Evolutionary conservation across 768 basidiomycete species (phyloP), one percentile per base, ranked within the genome.

Genomic region (Leccinum boreale): DNA sequence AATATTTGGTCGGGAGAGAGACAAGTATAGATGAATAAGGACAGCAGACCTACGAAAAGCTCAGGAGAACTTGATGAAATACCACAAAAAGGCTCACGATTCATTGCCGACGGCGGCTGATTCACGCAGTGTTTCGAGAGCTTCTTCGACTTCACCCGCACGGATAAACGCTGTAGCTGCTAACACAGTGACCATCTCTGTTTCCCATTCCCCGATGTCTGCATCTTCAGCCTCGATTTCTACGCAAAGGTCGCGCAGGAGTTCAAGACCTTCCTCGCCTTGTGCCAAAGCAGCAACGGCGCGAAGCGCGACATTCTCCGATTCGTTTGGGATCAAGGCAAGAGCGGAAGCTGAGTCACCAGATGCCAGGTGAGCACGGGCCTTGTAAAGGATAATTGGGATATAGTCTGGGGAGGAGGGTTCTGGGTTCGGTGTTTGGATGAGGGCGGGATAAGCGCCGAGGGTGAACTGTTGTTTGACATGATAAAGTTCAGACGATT

Each of bases 61-160:
- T 29, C 42, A 29, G n/a, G 24, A 28, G 21, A 26, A 47, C 31
- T 10, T 31, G 47, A 48, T n/a, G 19, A 49, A 42, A 42, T 21
- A 14, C 3, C 23, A 28, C 10, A 15, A 51, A 57, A 49, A 28
- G 24, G 21, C 91, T 65, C 72, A 95, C 94, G 91, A 90, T 78
- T 98, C 94, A 36, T 94, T 81, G 64, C 92, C 90, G 61, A 87
- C 82, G 31, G 84, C 84, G 50, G 85, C 87, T 6, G 81, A 69
- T 45, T 81, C 82, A 8, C 86, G 86, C 31, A 98, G 78, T 0
- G 91, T 94, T 73, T 96, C 94, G 24, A 97, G 75, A 2, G 94
- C 94, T 74, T 98, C 94, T 72, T 97, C 94, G 11, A 90, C 74
- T 74, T 97, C 94, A 2, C 87, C 89, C 15, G 90, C 90, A 33